Evolutionary conservation across 768 basidiomycete species (phyloP).

Genomic region (Kwoniella mangroviensis): DNA sequence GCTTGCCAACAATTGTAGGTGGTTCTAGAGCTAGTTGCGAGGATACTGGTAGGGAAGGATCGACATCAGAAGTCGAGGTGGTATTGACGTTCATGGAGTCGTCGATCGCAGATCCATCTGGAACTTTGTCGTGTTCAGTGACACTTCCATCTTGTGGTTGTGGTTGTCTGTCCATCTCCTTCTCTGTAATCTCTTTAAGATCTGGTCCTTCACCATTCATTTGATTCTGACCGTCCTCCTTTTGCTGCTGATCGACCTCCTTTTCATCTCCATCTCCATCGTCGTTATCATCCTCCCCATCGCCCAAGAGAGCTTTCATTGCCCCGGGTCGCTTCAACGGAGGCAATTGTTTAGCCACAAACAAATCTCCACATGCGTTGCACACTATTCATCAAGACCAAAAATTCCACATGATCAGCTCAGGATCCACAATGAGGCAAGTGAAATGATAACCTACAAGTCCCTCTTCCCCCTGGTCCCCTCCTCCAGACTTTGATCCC

Average conservation of each 20-base stretch:
- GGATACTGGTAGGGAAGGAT: not conserved
- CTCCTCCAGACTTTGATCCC: slow-evolving; percentile 46
- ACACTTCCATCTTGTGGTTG: not conserved
- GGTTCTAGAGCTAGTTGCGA: not conserved
- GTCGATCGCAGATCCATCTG: too few species aligned
- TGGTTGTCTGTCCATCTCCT: not conserved
- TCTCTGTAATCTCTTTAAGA: not conserved
- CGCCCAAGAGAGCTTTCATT: slow-evolving; percentile 18
- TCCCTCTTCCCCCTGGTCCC: slow-evolving; percentile 43
- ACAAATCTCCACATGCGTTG: slow-evolving; percentile 46
- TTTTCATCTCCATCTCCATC: slow-evolving; percentile 2
- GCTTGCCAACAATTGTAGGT: not conserved
- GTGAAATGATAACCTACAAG: slow-evolving; percentile 34
- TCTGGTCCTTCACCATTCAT: not conserved
- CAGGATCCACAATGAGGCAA: not conserved
- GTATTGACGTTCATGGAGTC: too few species aligned
- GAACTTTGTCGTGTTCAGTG: too few species aligned
- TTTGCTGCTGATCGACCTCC: not conserved
- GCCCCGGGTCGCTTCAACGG: slow-evolving; percentile 44
- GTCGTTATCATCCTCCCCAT: not conserved
- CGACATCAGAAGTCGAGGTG: too few species aligned
- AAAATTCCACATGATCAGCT: too few species aligned
- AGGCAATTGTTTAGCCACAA: slow-evolving; percentile 32
- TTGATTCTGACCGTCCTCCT: not conserved
- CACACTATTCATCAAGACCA: slow-evolving; percentile 31